Evolutionary conservation across 345 rosid species (phyloP), one percentile per base, ranked within the genome.

Genomic region (Citrus inodora): DNA sequence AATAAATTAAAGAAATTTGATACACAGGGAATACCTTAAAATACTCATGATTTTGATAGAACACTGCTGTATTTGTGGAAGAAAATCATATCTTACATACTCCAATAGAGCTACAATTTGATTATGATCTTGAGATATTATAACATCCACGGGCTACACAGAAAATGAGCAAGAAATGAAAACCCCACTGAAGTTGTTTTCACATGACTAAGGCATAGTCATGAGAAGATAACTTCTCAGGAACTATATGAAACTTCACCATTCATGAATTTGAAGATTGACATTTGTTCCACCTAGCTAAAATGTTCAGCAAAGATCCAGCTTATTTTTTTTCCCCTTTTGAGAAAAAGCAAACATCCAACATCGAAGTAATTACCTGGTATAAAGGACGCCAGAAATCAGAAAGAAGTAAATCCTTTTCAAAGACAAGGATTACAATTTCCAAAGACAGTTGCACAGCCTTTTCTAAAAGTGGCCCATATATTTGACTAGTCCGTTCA

Each of bases 301-400:
- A 46, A 66, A 60, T 14, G 61, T 51, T 63, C 9, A 25, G 66
- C 33, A 73, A 67, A 62, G 25, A 76, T 32, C 37, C 63, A 69
- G 27, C 75, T 14, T 13, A 11, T 46, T 13, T 42, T 42, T 42
- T 42, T 3, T 10, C 16, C 13, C 51, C 13, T 46, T 11, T 46
- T 13, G 51, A 46, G 51, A 46, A 46, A 46, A 46, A 25, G 66
- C 33, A 73, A 67, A 62, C 22, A 73, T 27, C 42, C 67, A 71
- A 37, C 75, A 65, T 25, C 37, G 68, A 62, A 83, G 46, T 32
- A 37, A 69, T 37, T 76, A 91, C 98, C 94, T 92, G 98, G 84
- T 92, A 95, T 38, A 93, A 79, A 58, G 99, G 99, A 68, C 97
- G 97, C 98, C 98, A 95, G 80, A 87, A 89, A 86, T 95, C 99